Conservation (phyloP, 495 filamentous ascomycete species). For the Lasiosphaeria hispida region DNA sequence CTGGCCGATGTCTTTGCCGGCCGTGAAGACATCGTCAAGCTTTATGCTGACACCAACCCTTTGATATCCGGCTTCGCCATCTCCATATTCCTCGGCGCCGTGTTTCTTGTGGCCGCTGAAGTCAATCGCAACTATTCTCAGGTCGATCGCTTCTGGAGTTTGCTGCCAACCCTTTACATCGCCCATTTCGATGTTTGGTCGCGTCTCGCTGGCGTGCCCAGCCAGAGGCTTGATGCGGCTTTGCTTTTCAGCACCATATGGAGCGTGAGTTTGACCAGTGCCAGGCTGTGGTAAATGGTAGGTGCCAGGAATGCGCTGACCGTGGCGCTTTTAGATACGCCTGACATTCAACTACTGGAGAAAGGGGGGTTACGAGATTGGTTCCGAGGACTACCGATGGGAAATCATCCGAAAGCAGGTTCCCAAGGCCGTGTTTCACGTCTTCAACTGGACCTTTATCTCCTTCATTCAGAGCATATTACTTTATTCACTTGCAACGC, state of each 20-base stretch:
- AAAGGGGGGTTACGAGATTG: conserved; percentile 84
- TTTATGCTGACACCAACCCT: conserved; percentile 89
- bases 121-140: conserved; percentile 91
- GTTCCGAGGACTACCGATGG: conserved; percentile 94
- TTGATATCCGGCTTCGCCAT: conserved; percentile 72
- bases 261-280: conserved; percentile 60
- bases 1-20: conserved; percentile 57
- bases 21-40: conserved; percentile 50
- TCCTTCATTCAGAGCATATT: conserved; percentile 78
- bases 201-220: conserved; percentile 68
- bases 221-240: conserved; percentile 69
- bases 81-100: conserved; percentile 60
- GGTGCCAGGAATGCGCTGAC: conserved; percentile 2
- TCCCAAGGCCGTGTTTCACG: conserved; percentile 59
- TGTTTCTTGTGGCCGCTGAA: conserved; percentile 74
- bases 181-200: conserved; percentile 84
- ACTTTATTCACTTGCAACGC: conserved; percentile 71
- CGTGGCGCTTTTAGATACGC: conserved; percentile 50
- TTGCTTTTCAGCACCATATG: conserved; percentile 69
- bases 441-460: conserved; percentile 88
- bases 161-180: conserved; percentile 84
- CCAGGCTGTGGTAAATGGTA: background rate
- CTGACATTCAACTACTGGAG: conserved; percentile 98
- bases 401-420: conserved; percentile 44
- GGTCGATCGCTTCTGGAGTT: conserved; percentile 87